Base-by-base conservation (phyloP, 2,329 filamentous ascomycete species). In the Pseudogymnoascus sp. region DNA sequence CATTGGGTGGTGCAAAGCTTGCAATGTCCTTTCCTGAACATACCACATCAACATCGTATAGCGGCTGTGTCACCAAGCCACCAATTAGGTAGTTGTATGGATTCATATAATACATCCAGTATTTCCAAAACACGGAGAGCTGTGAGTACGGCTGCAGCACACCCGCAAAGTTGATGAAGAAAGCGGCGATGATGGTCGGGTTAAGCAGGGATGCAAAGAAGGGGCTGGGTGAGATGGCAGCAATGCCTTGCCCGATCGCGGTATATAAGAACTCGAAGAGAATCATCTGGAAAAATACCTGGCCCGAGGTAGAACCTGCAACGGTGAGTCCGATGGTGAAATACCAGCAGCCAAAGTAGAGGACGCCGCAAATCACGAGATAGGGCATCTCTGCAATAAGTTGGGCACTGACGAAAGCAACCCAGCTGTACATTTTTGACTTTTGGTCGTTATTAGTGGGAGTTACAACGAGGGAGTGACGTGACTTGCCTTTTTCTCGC, bases 151-250 rank as follows among this genome's bases (percentile, higher is more conserved):
- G 86, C 0, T 90, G 86, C 3, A 90, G 75, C 1, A 91, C 85
- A 63, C 88, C 88, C 65, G 86, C 90, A 74, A 92, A 91, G 1
- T 80, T 81, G 9, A 89, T 78, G 2, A 90, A 88, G 30, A 48
- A 48, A 0, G 86, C 82, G 0, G 78, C 76, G 60, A 85, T 72
- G 10, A 84, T 59, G 0, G 84, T 67, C 0, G 81, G 81, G 63
- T 84, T 84, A 62, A 78, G 76, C 4, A 85, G 74, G 0, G 80
- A 74, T 0, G 82, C 82, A 41, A 84, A 83, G 9, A 82, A 77
- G 38, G 77, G 80, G 63, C 82, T 84, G 0, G 82, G 82, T 0
- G 82, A 79, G 62, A 83, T 85, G 1, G 83, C 82, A 0, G 82
- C 81, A 15, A 85, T 74, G 66, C 82, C 81, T 65, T 86, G 83